Conservation (phyloP, 1,139 yeast species). For the Candida albicans region DNA sequence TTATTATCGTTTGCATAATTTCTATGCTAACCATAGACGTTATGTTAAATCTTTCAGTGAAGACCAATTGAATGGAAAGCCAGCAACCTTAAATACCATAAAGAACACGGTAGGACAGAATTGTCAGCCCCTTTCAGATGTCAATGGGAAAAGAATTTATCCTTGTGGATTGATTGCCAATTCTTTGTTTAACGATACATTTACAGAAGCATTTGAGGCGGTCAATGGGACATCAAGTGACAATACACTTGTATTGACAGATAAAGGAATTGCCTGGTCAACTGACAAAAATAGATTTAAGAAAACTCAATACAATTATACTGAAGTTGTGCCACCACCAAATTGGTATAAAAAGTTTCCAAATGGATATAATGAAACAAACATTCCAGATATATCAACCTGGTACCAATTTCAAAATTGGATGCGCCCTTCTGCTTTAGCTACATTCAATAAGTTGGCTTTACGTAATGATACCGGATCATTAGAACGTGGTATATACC, state of each 20-base stretch:
- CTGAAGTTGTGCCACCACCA: constrained; percentile 76
- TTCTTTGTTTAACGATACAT: constrained; percentile 71
- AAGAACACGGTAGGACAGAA: constrained; percentile 76
- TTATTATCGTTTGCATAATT: constrained; percentile 78
- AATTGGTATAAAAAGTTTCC: constrained; percentile 70
- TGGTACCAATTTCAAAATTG: constrained; percentile 87
- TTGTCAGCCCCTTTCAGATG: constrained; percentile 78
- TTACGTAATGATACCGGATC: constrained; percentile 71
- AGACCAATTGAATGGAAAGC: constrained; percentile 80
- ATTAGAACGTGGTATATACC: constrained; percentile 67
- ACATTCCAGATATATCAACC: constrained; percentile 58
- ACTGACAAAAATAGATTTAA: constrained; percentile 59
- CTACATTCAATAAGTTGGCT: constrained; percentile 81
- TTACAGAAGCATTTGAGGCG: constrained; percentile 41
- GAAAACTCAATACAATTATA: constrained; percentile 55
- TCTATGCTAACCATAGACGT: constrained; percentile 92
- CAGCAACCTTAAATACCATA: constrained; percentile 54
- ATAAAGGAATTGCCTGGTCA: constrained; percentile 65
- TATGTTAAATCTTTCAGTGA: constrained; percentile 89
- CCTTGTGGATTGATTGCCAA: constrained; percentile 84
- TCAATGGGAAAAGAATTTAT: constrained; percentile 55
- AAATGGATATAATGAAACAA: constrained; percentile 65
- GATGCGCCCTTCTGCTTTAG: constrained; percentile 94
- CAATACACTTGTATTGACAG: constrained; percentile 45
- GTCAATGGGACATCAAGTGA: constrained; percentile 40